Evolutionary conservation across 768 basidiomycete genomes (phyloP).

Genomic region (Wakefieldia striispora): DNA sequence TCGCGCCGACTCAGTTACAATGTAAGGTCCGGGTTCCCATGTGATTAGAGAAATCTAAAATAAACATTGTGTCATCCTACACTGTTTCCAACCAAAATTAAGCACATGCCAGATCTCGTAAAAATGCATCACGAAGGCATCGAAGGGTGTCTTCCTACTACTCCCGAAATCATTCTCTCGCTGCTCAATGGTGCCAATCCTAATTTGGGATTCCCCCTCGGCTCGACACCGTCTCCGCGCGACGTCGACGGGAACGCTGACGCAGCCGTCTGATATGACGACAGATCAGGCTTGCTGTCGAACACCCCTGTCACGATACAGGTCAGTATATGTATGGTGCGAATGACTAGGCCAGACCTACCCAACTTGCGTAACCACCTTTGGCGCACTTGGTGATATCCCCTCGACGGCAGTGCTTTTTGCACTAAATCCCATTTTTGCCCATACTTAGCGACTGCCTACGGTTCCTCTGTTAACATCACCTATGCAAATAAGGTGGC

Average conservation of each 20-base stretch:
- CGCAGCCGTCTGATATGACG: slow-evolving; percentile 31
- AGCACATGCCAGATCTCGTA: slow-evolving; percentile 4
- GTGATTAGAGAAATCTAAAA: no score
- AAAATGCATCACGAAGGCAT: slow-evolving; percentile 15
- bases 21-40: neutral
- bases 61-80: slow-evolving; percentile 4
- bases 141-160: slow-evolving; percentile 20
- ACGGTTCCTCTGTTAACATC: neutral
- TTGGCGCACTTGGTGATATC: slow-evolving; percentile 43
- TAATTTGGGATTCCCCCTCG: slow-evolving; percentile 35
- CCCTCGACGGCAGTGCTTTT: slow-evolving; percentile 38
- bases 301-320: slow-evolving; percentile 26
- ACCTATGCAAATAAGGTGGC: neutral
- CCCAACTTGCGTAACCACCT: slow-evolving; percentile 43
- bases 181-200: slow-evolving; percentile 39
- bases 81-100: slow-evolving; percentile 8
- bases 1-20: no score
- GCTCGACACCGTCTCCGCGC: slow-evolving; percentile 18
- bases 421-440: slow-evolving; percentile 42
- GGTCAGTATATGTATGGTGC: neutral
- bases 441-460: slow-evolving; percentile 41
- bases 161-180: slow-evolving; percentile 29
- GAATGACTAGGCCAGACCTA: slow-evolving; percentile 4
- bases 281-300: slow-evolving; percentile 36
- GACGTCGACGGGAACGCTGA: slow-evolving; percentile 13